These are phyloP conservation scores for Musa beccarii DNA, from an alignment of 176 grass and related monocot genomes.

Conservation along the genomic window DNA sequence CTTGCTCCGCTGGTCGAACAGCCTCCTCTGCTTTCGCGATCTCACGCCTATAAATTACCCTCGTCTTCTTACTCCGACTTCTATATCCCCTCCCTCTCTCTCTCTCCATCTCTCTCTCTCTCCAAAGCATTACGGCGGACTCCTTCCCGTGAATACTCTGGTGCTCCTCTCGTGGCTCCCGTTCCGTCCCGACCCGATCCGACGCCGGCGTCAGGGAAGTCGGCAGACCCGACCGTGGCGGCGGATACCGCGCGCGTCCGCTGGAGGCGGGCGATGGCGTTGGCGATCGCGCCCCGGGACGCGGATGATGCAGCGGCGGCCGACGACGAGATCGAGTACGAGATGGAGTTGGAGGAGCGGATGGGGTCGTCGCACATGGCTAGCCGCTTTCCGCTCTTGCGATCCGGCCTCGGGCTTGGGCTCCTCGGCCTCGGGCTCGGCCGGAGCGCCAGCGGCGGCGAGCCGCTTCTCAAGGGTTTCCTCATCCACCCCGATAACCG, in stretches of 20 bases:
- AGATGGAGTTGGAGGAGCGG: constrained; percentile 51
- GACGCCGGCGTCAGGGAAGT: too few species aligned
- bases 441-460: background rate
- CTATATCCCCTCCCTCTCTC: background rate
- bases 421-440: constrained; percentile 14
- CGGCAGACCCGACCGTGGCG: background rate
- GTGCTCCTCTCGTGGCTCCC: too few species aligned
- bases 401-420: constrained; percentile 36
- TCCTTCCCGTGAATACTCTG: background rate
- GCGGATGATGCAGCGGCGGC: constrained; percentile 16
- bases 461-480: constrained; percentile 25
- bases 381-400: constrained; percentile 44
- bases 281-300: background rate
- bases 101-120: background rate
- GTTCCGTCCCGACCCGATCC: too few species aligned
- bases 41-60: background rate
- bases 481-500: constrained; percentile 78
- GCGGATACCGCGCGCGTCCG: background rate
- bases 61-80: background rate
- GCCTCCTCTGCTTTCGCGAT: too few species aligned
- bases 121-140: background rate
- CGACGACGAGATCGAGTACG: constrained; percentile 30
- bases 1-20: too few species aligned
- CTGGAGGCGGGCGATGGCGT: background rate
- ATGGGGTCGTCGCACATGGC: constrained; percentile 33